Base-by-base conservation (phyloP, 257 asterid genomes). In the Nicotiana benthamiana region DNA sequence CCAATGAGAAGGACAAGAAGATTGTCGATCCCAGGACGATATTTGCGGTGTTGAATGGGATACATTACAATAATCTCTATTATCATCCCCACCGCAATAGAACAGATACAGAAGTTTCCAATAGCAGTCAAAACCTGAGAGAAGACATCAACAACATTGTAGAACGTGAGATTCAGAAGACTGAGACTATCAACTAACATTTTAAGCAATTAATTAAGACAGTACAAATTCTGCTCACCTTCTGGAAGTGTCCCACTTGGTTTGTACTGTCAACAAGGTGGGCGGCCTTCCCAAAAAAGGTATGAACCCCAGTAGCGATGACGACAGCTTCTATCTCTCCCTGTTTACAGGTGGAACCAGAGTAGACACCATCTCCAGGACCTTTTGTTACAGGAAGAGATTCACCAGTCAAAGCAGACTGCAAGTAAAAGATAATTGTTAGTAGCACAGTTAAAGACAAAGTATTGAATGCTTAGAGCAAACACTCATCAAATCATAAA, bases 311-410 rank as follows among this genome's bases (percentile, higher is more conserved):
- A 15, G 98, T 93, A 27, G 96, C 99, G 40, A 95, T 93, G 62
- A 93, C 99, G 48, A 95, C 68, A 66, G 98, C 99, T 84, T 95
- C 99, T 17, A 95, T 78, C 80, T 93, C 98, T 80, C 98, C 98
- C 83, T 95, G 99, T 84, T 95, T 95, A 92, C 99, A 95, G 5
- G 99, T 95, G 20, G 99, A 95, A 84, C 99, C 99, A 18, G 99
- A 95, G 86, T 95, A 95, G 46, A 95, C 90, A 13, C 98, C 99
- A 62, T 95, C 99, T 3, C 99, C 99, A 4, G 97, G 96, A 46
- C 98, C 97, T 84, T 95, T 95, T 1, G 98, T 93, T 54, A 93
- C 98, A 0, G 99, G 99, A 82, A 95, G 98, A 68, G 99, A 95
- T 89, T 93, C 98, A 3, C 98, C 99, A 5, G 97, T 95, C 87